Evolutionary conservation across 441 rosid genomes (phyloP).

Genomic region (Brassica balearica): DNA sequence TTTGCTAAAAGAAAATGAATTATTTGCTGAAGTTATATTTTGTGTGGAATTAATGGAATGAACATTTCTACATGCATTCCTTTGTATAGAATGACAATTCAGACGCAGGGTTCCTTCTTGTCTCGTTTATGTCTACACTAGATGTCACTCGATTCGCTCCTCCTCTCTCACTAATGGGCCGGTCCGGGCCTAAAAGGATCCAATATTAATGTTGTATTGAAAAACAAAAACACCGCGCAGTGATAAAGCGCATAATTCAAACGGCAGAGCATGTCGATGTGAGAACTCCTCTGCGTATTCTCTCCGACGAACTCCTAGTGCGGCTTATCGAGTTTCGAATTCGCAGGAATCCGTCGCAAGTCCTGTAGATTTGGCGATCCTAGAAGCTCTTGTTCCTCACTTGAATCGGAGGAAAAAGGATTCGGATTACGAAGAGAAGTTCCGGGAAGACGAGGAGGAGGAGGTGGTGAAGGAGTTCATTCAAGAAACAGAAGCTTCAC

Average conservation of each 20-base stretch:
- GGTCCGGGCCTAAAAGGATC: background rate
- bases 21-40: too few relatives aligned
- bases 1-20: too few relatives aligned
- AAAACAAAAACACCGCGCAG: constrained; percentile 23
- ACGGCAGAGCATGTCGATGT: constrained; percentile 27
- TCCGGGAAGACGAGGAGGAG: constrained; percentile 45
- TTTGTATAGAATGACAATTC: background rate
- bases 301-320: constrained; percentile 22
- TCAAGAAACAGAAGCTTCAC: constrained; percentile 8
- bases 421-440: constrained; percentile 55
- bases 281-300: background rate
- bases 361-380: background rate
- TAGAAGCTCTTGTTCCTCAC: background rate
- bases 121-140: background rate
- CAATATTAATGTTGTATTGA: background rate
- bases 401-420: constrained; percentile 47
- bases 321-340: constrained; percentile 36
- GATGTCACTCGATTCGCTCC: background rate
- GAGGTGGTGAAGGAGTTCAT: background rate
- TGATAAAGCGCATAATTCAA: background rate
- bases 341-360: background rate
- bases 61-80: background rate
- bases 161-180: background rate
- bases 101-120: background rate
- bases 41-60: too few relatives aligned